Evolutionary conservation across 176 grass and related monocot genomes (phyloP), one percentile per base, ranked within the genome.

Genomic region (Phoenix roebelenii): DNA sequence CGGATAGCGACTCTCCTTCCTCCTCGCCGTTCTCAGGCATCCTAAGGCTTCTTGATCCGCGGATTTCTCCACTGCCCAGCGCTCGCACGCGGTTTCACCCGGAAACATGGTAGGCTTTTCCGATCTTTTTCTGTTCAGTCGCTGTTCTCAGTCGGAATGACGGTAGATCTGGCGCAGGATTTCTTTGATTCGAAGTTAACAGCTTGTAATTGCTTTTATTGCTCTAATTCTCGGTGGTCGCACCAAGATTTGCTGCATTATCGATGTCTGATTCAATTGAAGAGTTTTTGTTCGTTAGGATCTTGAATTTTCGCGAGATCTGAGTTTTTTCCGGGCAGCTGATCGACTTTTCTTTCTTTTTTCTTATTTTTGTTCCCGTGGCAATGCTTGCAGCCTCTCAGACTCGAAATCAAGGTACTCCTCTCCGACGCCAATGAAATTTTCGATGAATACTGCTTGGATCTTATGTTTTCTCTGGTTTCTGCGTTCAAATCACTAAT

Each of bases 331-430:
- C 50, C 53, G 51, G 51, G 52, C 25, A 12, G 64, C 56, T 67
- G 58, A 65, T 26, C 51, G 32, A 48, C 18, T 69, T 64, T 55
- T 65, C 26, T 25, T 66, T 76, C 9, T 25, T 71, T 88, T 18
- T 18, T 77, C 28, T 74, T 63, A 24, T 25, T 79, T 7, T 88
- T 52, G 64, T 72, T 65, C 52, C 63, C 70, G 22, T 58, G 69
- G 53, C 63, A 64, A 22, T 65, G 55, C 4, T 55, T 6, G 69
- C 84, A 98, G 93, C 93, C 93, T 72, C 93, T 98, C 79, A 92
- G 93, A 83, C 81, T 98, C 72, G 93, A 98, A 79, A 98, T 98
- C 87, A 98, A 98, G 93, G 93, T 98, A 81, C 71, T 72, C 22
- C n/a, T 10, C 52, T 52, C 10, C 67, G 63, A 4, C 51, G 25